Evolutionary conservation across 768 basidiomycete genomes (phyloP).

Genomic region (Leucosporidium scottii): DNA sequence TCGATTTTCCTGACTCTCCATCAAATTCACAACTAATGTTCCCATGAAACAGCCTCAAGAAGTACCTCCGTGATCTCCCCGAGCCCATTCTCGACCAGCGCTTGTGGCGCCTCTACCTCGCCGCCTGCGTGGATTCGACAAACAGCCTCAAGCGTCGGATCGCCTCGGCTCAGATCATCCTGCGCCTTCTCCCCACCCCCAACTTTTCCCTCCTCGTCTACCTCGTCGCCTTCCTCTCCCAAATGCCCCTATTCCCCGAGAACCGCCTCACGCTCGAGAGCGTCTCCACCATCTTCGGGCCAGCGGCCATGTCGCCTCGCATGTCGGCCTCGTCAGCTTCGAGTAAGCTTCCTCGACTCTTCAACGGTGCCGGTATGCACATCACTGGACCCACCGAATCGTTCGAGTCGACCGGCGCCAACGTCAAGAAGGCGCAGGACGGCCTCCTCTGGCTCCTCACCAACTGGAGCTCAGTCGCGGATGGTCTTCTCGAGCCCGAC

Average conservation of each 20-base stretch:
- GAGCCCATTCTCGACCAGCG: constrained; percentile 47
- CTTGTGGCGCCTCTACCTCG: constrained; percentile 47
- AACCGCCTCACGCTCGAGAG: constrained; percentile 50
- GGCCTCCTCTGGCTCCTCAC: constrained; percentile 26
- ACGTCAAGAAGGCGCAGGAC: constrained; percentile 22
- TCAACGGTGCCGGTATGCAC: background rate
- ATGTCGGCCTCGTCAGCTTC: background rate
- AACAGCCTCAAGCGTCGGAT: constrained; percentile 42
- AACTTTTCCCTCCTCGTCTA: constrained; percentile 48
- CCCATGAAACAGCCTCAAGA: constrained; percentile 44
- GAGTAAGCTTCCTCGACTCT: background rate
- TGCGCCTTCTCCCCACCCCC: constrained; percentile 50
- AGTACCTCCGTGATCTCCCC: constrained; percentile 50
- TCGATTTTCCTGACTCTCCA: too few species aligned
- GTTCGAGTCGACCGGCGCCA: constrained; percentile 10
- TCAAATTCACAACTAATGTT: too few species aligned
- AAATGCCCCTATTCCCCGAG: constrained; percentile 51
- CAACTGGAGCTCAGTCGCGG: constrained; percentile 25
- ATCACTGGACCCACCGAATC: constrained; percentile 28
- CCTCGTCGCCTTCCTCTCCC: constrained; percentile 51
- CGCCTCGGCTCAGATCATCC: constrained; percentile 48
- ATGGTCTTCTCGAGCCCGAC: constrained; percentile 28
- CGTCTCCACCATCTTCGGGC: constrained; percentile 50
- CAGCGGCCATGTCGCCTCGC: constrained; percentile 41
- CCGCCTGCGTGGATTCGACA: constrained; percentile 45